Conservation (phyloP, 2,329 filamentous ascomycete genomes). For the Diaporthe citriasiana region DNA sequence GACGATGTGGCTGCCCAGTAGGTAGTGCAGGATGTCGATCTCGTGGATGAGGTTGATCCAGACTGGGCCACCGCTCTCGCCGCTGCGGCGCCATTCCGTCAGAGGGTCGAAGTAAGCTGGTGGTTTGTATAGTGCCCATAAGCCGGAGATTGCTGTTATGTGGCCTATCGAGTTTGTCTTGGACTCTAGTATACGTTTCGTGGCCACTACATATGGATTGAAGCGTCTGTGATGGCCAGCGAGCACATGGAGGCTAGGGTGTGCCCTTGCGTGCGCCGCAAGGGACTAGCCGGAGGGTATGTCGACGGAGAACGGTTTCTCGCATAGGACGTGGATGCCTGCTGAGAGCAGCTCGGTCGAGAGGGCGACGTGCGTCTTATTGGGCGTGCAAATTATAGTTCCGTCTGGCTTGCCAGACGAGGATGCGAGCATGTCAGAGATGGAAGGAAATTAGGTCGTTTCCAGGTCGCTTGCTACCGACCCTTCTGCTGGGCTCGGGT, state of each 20-base stretch:
- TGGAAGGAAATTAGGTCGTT: constrained; percentile 48
- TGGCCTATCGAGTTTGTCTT: constrained; percentile 57
- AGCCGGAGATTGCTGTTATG: constrained; percentile 66
- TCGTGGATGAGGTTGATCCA: constrained; percentile 74
- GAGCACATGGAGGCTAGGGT: constrained; percentile 58
- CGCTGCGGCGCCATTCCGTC: constrained; percentile 61
- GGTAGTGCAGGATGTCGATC: constrained; percentile 69
- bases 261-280: constrained; percentile 46
- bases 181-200: constrained; percentile 59
- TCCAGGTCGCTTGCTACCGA: constrained; percentile 46
- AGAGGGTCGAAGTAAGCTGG: constrained; percentile 63
- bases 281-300: constrained; percentile 53
- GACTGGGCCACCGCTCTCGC: constrained; percentile 61
- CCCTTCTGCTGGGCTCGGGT: constrained; percentile 46
- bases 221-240: constrained; percentile 73
- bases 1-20: constrained; percentile 64
- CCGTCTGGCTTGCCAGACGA: constrained; percentile 59
- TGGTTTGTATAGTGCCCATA: constrained; percentile 69
- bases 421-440: constrained; percentile 59
- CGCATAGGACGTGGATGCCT: constrained; percentile 68
- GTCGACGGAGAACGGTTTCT: constrained; percentile 68
- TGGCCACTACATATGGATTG: constrained; percentile 66
- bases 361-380: constrained; percentile 68
- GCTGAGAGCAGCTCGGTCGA: constrained; percentile 61
- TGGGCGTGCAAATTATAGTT: constrained; percentile 72